Conservation (phyloP, 352 stramenopile genomes). For the Phytopythium oedochilum region DNA sequence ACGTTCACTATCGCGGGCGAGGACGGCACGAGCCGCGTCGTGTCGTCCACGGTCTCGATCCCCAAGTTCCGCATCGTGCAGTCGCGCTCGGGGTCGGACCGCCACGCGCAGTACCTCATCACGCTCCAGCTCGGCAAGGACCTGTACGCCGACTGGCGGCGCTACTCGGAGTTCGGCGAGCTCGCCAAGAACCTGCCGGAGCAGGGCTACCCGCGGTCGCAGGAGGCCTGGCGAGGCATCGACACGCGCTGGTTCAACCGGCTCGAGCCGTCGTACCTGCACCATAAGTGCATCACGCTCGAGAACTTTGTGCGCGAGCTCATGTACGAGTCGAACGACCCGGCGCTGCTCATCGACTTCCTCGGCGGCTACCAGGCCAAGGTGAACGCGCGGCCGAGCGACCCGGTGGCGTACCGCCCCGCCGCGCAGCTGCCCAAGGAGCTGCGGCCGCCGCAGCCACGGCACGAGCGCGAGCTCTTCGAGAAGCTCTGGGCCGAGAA, state of each 20-base stretch:
- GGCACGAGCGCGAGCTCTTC: constrained; percentile 93
- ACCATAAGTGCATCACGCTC: constrained; percentile 86
- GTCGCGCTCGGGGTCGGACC: constrained; percentile 69
- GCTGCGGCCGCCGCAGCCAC: constrained; percentile 89
- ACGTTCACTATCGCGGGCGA: constrained; percentile 67
- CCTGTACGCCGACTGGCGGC: constrained; percentile 81
- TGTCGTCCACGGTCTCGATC: constrained; percentile 76
- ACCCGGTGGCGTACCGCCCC: constrained; percentile 58
- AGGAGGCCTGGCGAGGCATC: constrained; percentile 65
- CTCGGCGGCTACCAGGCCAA: constrained; percentile 72
- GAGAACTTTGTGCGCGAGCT: constrained; percentile 87
- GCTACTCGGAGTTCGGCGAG: constrained; percentile 87
- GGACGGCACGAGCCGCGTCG: constrained; percentile 76
- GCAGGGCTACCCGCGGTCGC: constrained; percentile 51
- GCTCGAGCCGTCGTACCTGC: constrained; percentile 80
- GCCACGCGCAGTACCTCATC: constrained; percentile 86
- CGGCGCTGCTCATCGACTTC: constrained; percentile 71
- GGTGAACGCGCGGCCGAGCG: constrained; percentile 69
- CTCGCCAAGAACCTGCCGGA: constrained; percentile 73
- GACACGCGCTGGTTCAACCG: constrained; percentile 88
- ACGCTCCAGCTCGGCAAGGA: constrained; percentile 86
- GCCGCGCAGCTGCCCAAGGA: constrained; percentile 81
- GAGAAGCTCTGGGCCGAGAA: constrained; percentile 98
- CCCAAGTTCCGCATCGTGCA: constrained; percentile 88
- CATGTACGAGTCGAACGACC: constrained; percentile 86